Base-by-base conservation (phyloP, 148 eudicot species). In the Rhododendron vialii region DNA sequence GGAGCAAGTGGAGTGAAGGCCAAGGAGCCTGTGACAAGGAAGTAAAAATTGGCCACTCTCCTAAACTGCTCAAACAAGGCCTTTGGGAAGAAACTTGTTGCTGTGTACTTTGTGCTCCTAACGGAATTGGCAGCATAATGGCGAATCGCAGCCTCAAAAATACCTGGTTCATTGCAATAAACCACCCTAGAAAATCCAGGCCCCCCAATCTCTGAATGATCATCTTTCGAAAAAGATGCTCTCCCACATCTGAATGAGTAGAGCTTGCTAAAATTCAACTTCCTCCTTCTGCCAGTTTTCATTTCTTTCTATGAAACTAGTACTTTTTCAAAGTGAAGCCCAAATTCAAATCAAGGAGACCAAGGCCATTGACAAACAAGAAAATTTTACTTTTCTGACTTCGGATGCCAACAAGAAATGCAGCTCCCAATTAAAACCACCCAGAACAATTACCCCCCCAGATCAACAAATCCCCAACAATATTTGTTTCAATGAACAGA, bases 1-100 rank as follows among this genome's bases (percentile, higher is more conserved):
- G 99, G 99, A 22, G 98, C 93, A 17, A 97, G 91, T 0, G 91
- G 85, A 33, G 99, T 94, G 85, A 97, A 95, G 10, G 98, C 87
- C 86, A 97, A 78, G 28, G 93, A 87, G 11, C 95, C 98, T 67
- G 90, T 89, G 30, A 95, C 96, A 84, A 97, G 98, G 86, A 97
- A 97, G 89, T 79, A 97, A 84, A 97, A 97, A 77, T 97, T 97
- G 48, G 99, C 99, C 63, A 97, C 99, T 83, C 99, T 97, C 69
- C 99, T 93, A 86, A 97, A 97, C 92, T 97, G 99, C 91, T 97
- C 99, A 93, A 93, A 95, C 94, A 97, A 92, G 8, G 98, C 88
- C 87, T 97, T 97, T 6, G 98, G 99, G 4, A 97, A 65, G 88
- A 97, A 97, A 87, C 93, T 92, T 69, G 94, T 92, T 69, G 90